Percentiles rank a stretch among this genome's conserved stretches.
Evolutionary conservation across 495 filamentous ascomycete species (phyloP).

Genomic region (Halenospora varia): DNA sequence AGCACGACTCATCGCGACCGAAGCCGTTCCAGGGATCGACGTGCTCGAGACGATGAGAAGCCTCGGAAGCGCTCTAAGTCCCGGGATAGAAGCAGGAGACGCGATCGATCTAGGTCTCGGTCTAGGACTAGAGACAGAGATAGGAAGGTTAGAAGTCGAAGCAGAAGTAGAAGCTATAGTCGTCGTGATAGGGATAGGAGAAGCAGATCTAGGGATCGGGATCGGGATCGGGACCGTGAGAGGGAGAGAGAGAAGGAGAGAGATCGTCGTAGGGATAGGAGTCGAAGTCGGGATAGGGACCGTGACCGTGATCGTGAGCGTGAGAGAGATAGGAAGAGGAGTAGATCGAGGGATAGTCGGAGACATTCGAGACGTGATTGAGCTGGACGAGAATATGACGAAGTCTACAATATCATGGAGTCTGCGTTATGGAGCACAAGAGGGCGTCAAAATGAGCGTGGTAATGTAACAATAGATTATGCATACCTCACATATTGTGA

Average conservation of each 20-base stretch:
- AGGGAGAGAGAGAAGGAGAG: constrained; percentile 17
- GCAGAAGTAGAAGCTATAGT: constrained; percentile 14
- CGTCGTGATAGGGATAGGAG: constrained; percentile 16
- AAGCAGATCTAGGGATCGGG: constrained; percentile 25
- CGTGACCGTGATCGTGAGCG: constrained; percentile 34
- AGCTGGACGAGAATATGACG: too few species aligned
- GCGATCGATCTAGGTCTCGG: background rate
- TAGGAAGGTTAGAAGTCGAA: constrained; percentile 26
- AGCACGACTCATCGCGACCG: constrained; percentile 9
- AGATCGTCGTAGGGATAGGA: constrained; percentile 27
- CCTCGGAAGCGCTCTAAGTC: constrained; percentile 11
- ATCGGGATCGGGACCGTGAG: constrained; percentile 29
- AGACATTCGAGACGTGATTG: too few species aligned
- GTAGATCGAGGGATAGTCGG: too few species aligned
- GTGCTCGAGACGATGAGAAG: background rate
- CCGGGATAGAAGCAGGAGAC: background rate
- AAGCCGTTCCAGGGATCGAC: constrained; percentile 7
- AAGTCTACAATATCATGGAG: too few species aligned
- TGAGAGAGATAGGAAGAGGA: constrained; percentile 24
- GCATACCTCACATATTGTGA: too few species aligned
- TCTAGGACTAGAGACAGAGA: constrained; percentile 4
- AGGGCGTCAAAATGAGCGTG: too few species aligned
- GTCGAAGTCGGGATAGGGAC: constrained; percentile 28
- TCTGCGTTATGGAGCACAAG: too few species aligned
- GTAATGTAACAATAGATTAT: too few species aligned